Percentiles rank a stretch among this genome's conserved stretches.
These are phyloP conservation scores for Solanum neorickii DNA, from an alignment of 257 asterid genomes.

Conservation along the genomic window DNA sequence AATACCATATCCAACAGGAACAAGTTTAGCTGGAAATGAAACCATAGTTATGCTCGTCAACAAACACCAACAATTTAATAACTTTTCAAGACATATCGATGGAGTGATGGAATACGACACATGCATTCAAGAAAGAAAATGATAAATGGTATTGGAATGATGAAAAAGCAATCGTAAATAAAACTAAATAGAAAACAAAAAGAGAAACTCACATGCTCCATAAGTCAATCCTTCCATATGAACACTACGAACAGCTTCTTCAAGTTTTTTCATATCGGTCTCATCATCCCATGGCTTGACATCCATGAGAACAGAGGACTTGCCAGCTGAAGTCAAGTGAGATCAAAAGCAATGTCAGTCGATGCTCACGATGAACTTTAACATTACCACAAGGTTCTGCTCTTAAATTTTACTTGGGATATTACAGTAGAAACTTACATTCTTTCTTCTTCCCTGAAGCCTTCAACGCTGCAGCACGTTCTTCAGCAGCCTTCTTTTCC, in stretches of 20 bases:
- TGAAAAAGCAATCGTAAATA: neutral
- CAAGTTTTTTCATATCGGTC: constrained; percentile 91
- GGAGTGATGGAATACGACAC: neutral
- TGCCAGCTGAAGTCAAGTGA: constrained; percentile 44
- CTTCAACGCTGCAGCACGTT: constrained; percentile 80
- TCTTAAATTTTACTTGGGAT: neutral
- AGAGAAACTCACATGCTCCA: constrained; percentile 70
- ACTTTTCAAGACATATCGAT: neutral
- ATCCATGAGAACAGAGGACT: constrained; percentile 57
- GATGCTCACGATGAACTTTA: neutral
- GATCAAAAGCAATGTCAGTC: neutral
- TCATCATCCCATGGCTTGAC: constrained; percentile 97
- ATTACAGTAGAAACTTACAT: constrained; percentile 24
- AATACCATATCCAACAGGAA: constrained; percentile 62
- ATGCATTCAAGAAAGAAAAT: neutral
- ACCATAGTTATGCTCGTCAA: neutral
- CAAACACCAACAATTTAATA: neutral
- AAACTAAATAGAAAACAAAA: neutral
- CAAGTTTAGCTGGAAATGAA: constrained; percentile 44
- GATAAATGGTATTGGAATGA: neutral
- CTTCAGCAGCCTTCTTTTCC: constrained; percentile 91
- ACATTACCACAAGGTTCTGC: neutral
- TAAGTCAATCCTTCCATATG: constrained; percentile 70
- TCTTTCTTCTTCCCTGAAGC: constrained; percentile 89
- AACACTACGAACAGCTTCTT: constrained; percentile 76